phyloP scores from a whole-genome alignment of 305 asterid species.

The Rubia balearica region DNA sequence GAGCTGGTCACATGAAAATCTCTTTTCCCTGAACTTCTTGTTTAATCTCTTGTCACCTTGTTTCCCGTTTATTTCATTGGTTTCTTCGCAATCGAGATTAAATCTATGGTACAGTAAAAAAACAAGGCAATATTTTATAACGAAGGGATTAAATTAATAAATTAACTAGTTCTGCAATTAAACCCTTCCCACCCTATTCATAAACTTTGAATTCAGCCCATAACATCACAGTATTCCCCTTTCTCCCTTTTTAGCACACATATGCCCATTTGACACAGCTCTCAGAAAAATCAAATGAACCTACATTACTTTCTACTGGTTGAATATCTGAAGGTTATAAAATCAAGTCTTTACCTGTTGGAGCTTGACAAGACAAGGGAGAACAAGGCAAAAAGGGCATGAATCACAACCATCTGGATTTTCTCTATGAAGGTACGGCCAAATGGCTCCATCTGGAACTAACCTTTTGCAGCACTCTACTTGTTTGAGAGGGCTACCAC shows the following conservation, averaged over 20 bases:
- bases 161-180: not conserved
- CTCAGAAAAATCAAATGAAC: not conserved
- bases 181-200: not conserved
- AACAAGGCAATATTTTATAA: not conserved
- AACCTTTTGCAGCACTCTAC: constrained; percentile 77
- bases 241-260: not conserved
- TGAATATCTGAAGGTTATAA: not conserved
- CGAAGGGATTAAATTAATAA: not conserved
- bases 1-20: not conserved
- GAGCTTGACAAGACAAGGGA: constrained; percentile 90
- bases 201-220: not conserved
- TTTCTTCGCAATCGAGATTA: not conserved
- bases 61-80: not conserved
- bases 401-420: constrained; percentile 91
- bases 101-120: not conserved
- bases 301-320: not conserved
- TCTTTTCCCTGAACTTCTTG: not conserved
- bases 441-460: constrained; percentile 68
- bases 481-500: constrained; percentile 97
- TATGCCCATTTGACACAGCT: not conserved
- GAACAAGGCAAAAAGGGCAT: constrained; percentile 95
- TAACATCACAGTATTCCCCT: not conserved
- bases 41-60: not conserved
- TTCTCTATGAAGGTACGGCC: constrained; percentile 86
- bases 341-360: constrained; percentile 55